A percentile compares a stretch with the other conserved stretches of the same genome.
Conservation (phyloP, 805 yeast species). For the Cyberlindnera xishuangbannaensis region DNA sequence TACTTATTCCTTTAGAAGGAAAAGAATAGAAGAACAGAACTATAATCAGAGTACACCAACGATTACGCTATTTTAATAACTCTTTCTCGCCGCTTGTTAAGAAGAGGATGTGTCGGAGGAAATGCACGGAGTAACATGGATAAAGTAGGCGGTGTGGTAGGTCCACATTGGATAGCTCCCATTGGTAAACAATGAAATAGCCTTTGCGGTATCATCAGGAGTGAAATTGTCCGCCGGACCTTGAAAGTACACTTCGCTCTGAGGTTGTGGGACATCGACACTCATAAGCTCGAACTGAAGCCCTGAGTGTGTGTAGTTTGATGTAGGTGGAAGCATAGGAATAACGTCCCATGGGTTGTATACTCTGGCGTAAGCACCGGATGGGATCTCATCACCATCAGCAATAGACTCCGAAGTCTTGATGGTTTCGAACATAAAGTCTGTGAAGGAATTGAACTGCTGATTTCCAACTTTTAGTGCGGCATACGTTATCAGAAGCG, state of each 20-base stretch:
- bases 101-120: not conserved
- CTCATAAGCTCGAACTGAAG: conserved; percentile 29
- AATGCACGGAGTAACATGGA: conserved; percentile 4
- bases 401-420: conserved; percentile 24
- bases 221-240: conserved; percentile 11
- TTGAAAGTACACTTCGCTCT: conserved; percentile 7
- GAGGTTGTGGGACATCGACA: conserved; percentile 30
- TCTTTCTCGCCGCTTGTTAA: too few species aligned
- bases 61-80: too few species aligned
- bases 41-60: too few species aligned
- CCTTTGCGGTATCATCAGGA: conserved; percentile 4
- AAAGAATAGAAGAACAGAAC: too few species aligned
- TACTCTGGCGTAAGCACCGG: conserved; percentile 42
- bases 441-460: conserved; percentile 45
- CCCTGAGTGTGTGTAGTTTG: conserved; percentile 28
- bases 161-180: conserved; percentile 5
- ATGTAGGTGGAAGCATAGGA: conserved; percentile 53
- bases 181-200: not conserved
- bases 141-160: conserved; percentile 7
- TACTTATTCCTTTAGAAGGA: too few species aligned
- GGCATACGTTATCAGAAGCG: conserved; percentile 55
- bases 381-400: conserved; percentile 27
- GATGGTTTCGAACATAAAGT: conserved; percentile 40
- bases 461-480: conserved; percentile 61
- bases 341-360: conserved; percentile 52